A percentile compares a stretch with the other conserved stretches of the same genome.
These are phyloP conservation scores for Anastatica hierochuntica DNA, from an alignment of 345 rosid genomes.

Conservation along the genomic window DNA sequence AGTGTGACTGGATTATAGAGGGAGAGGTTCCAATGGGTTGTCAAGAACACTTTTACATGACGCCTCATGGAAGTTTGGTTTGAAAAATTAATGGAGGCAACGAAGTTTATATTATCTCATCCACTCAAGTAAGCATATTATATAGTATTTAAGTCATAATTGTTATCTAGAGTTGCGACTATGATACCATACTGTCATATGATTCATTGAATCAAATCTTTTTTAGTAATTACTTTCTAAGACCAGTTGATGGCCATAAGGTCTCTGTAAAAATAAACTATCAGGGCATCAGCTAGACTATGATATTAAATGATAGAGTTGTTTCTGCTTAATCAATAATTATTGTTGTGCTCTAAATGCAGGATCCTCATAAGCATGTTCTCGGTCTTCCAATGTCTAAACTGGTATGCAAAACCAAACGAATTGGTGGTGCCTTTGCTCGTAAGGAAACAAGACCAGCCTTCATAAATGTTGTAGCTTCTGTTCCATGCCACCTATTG, in stretches of 20 bases:
- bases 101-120: conserved; percentile 88
- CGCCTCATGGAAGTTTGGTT: conserved; percentile 72
- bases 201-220: too few species aligned
- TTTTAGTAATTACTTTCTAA: too few species aligned
- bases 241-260: too few species aligned
- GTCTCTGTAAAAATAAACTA: too few species aligned
- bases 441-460: conserved; percentile 96
- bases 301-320: neutral
- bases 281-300: too few species aligned
- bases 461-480: conserved; percentile 68
- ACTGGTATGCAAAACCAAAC: conserved; percentile 86
- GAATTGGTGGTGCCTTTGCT: conserved; percentile 97
- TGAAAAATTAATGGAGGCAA: conserved; percentile 85
- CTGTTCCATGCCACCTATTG: conserved; percentile 73
- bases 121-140: conserved; percentile 70
- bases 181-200: too few species aligned
- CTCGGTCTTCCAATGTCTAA: conserved; percentile 91
- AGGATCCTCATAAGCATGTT: conserved; percentile 97
- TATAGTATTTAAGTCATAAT: too few species aligned
- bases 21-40: conserved; percentile 93
- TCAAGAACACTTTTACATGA: conserved; percentile 95
- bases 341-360: conserved; percentile 20
- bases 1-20: conserved; percentile 62
- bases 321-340: neutral
- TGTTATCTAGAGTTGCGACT: too few species aligned